phyloP scores from a whole-genome alignment of 495 filamentous ascomycete genomes.

The Chaetomium cochliodes region DNA sequence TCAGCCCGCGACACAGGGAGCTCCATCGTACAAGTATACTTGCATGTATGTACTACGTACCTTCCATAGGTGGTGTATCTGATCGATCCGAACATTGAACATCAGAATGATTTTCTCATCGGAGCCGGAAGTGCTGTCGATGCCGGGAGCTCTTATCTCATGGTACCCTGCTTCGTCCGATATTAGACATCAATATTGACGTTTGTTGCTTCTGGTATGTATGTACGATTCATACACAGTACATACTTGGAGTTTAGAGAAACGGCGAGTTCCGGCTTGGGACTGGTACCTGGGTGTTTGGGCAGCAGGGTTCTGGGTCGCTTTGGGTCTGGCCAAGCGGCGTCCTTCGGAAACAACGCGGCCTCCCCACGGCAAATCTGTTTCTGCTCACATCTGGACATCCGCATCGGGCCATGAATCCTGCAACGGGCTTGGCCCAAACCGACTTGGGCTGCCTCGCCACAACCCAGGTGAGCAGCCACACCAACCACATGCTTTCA shows the following conservation, averaged over 20 bases:
- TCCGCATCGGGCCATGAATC: not conserved
- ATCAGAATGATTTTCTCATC: too few relatives aligned
- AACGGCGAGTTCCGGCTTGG: not conserved
- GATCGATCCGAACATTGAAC: too few relatives aligned
- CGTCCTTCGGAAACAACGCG: constrained; percentile 3
- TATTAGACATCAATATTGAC: not conserved
- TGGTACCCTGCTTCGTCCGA: not conserved
- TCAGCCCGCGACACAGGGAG: not conserved
- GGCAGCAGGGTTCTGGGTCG: not conserved
- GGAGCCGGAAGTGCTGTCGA: too few relatives aligned
- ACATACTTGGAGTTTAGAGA: not conserved
- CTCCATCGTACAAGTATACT: too few relatives aligned
- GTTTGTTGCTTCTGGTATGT: not conserved
- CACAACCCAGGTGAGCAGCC: not conserved
- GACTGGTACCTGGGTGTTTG: too few relatives aligned
- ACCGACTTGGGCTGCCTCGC: not conserved
- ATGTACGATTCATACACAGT: not conserved
- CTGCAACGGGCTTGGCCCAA: not conserved
- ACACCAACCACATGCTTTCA: not conserved
- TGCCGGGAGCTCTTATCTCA: too few relatives aligned
- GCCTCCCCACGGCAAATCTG: not conserved
- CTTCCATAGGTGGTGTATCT: too few relatives aligned
- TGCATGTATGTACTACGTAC: too few relatives aligned
- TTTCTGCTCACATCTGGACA: not conserved
- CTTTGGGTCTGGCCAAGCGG: not conserved